Evolutionary conservation across 1,139 yeast genomes (phyloP).

Genomic region (Zygotorulaspora mrakii): DNA sequence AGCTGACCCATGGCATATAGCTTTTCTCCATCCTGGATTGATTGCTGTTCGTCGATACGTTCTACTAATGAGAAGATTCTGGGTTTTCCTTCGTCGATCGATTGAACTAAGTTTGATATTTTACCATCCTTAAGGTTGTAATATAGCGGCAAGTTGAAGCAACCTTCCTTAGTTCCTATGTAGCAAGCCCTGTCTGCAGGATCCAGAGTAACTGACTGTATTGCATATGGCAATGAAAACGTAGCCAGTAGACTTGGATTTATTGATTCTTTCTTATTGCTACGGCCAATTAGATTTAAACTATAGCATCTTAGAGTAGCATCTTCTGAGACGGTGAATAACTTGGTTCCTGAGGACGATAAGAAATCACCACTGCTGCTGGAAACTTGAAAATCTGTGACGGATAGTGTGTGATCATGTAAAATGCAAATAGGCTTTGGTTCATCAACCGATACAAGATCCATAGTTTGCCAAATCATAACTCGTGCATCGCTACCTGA

Average conservation of each 20-base stretch:
- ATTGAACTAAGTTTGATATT: constrained; percentile 28
- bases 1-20: constrained; percentile 32
- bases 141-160: constrained; percentile 26
- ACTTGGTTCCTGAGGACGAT: constrained; percentile 51
- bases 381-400: constrained; percentile 53
- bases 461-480: constrained; percentile 67
- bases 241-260: constrained; percentile 55
- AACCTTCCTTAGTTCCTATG: constrained; percentile 65
- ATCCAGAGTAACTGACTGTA: constrained; percentile 64
- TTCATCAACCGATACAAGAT: constrained; percentile 44
- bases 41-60: constrained; percentile 5
- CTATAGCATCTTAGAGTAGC: constrained; percentile 69
- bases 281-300: constrained; percentile 30
- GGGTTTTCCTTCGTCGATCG: constrained; percentile 18
- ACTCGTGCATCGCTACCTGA: constrained; percentile 83
- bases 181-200: constrained; percentile 77
- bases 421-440: constrained; percentile 49
- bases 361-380: constrained; percentile 27
- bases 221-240: constrained; percentile 58
- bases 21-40: constrained; percentile 14
- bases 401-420: constrained; percentile 72
- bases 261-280: constrained; percentile 22
- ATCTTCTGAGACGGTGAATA: constrained; percentile 72
- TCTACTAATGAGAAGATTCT: constrained; percentile 30
- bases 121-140: constrained; percentile 24